phyloP scores from a whole-genome alignment of 2,329 filamentous ascomycete genomes.

The Hysterium pulicare region DNA sequence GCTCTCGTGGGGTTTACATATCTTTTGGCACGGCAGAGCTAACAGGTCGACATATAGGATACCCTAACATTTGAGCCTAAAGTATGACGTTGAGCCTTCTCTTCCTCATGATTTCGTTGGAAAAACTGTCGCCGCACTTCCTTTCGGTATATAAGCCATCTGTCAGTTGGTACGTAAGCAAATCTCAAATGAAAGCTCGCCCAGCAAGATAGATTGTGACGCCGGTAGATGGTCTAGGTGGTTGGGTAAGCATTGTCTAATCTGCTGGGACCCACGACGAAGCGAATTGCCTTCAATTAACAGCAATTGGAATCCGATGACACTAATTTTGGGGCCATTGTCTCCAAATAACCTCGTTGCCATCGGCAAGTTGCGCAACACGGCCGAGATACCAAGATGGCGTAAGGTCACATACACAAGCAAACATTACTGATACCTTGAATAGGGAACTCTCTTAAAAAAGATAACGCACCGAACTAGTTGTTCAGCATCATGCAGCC shows the following conservation, averaged over 20 bases:
- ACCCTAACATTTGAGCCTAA: too few relatives aligned
- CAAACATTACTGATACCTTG: not conserved
- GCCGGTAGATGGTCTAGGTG: too few relatives aligned
- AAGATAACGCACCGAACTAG: too few relatives aligned
- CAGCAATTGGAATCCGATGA: not conserved
- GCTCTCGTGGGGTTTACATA: too few relatives aligned
- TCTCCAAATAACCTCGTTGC: too few relatives aligned
- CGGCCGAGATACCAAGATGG: not conserved
- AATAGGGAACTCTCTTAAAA: too few relatives aligned
- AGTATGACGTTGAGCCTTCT: too few relatives aligned
- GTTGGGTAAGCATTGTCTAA: constrained; percentile 1
- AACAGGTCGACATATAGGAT: not conserved
- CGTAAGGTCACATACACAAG: not conserved
- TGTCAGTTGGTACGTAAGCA: constrained; percentile 1
- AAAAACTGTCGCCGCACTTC: not conserved
- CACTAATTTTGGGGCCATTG: too few relatives aligned
- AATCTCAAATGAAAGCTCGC: not conserved
- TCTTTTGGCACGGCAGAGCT: not conserved
- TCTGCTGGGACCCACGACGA: not conserved
- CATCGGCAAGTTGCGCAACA: too few relatives aligned
- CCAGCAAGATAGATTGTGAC: not conserved
- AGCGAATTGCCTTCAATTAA: not conserved
- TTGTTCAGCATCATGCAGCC: too few relatives aligned
- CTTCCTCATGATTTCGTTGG: too few relatives aligned
- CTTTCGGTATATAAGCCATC: constrained; percentile 1